Percentiles rank a stretch among this genome's conserved stretches.
These are phyloP conservation scores for Harrya chromipes DNA, from an alignment of 768 basidiomycete genomes.

Conservation along the genomic window DNA sequence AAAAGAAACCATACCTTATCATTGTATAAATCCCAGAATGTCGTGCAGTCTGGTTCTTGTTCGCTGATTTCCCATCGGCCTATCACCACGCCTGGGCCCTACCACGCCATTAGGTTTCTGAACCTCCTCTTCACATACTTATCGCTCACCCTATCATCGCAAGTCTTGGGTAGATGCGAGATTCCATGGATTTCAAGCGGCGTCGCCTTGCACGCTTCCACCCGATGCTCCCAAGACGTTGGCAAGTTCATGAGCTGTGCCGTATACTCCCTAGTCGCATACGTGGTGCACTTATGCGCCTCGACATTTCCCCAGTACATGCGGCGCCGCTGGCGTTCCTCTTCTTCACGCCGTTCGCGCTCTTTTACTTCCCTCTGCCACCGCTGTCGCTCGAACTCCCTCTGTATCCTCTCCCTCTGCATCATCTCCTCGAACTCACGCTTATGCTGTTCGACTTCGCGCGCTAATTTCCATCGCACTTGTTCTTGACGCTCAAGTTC, in stretches of 20 bases:
- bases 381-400: conserved; percentile 1
- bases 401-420: neutral
- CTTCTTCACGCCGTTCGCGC: conserved; percentile 16
- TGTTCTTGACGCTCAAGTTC: conserved; percentile 7
- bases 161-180: conserved; percentile 14
- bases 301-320: conserved; percentile 23
- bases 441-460: neutral
- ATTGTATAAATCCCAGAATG: conserved; percentile 23
- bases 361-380: conserved; percentile 20
- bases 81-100: conserved; percentile 19
- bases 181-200: conserved; percentile 23
- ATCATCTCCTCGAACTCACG: conserved; percentile 5
- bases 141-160: conserved; percentile 21
- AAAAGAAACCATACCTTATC: conserved; percentile 21
- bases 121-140: no score
- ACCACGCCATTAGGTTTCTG: neutral
- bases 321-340: conserved; percentile 21
- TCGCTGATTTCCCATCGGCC: conserved; percentile 29
- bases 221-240: conserved; percentile 8
- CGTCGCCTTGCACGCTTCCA: conserved; percentile 23
- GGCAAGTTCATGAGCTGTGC: conserved; percentile 32
- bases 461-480: conserved; percentile 1
- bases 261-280: conserved; percentile 28
- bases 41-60: conserved; percentile 26
- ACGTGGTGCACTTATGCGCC: conserved; percentile 23